These are phyloP conservation scores for Allium fistulosum DNA, from an alignment of 106 monocot species.

Conservation along the genomic window DNA sequence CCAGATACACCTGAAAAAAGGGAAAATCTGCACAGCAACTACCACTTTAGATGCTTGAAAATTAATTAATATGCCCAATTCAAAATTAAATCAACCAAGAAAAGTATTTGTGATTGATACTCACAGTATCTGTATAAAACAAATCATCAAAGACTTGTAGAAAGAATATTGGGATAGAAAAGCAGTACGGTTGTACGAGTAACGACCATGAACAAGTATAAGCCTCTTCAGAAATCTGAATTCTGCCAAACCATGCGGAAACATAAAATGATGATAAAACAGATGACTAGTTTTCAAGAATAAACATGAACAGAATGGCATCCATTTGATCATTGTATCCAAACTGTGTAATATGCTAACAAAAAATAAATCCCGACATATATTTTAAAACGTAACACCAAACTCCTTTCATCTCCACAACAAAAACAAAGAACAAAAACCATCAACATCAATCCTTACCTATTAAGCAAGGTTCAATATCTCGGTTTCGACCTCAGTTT, in stretches of 20 bases:
- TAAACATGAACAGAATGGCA: background rate
- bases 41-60: constrained; percentile 7
- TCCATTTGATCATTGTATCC: too few relatives aligned
- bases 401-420: too few relatives aligned
- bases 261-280: background rate
- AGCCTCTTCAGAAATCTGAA: constrained; percentile 94
- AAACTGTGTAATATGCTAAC: too few relatives aligned
- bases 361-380: too few relatives aligned
- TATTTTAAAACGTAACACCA: too few relatives aligned
- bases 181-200: constrained; percentile 98
- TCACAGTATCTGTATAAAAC: constrained; percentile 96
- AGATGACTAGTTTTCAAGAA: background rate
- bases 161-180: constrained; percentile 96
- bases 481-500: too few relatives aligned
- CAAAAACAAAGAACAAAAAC: too few relatives aligned
- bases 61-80: background rate
- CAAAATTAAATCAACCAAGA: background rate
- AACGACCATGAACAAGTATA: constrained; percentile 97
- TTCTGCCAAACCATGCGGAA: constrained; percentile 33
- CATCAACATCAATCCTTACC: too few relatives aligned
- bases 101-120: constrained; percentile 15
- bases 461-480: too few relatives aligned
- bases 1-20: constrained; percentile 93
- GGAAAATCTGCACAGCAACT: constrained; percentile 59
- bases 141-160: constrained; percentile 90